Base-by-base conservation (phyloP, 2,329 filamentous ascomycete genomes). In the Aaosphaeria pasadenensis region DNA sequence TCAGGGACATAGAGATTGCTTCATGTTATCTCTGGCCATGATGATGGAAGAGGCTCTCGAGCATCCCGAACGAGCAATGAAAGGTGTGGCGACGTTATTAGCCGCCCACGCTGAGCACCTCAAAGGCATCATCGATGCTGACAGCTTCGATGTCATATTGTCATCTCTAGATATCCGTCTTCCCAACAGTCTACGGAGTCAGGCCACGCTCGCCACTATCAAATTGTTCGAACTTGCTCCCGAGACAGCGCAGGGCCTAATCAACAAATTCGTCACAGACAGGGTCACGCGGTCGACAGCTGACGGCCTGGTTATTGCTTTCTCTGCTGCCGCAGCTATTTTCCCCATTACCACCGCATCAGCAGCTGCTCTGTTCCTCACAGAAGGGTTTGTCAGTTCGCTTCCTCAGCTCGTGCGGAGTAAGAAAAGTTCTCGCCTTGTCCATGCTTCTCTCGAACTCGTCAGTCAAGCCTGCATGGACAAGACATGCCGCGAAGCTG, bases 401-500 rank as follows among this genome's bases (percentile, higher is more conserved):
- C 79, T 97, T 5, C 85, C 87, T 11, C 83, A 87, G 11, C 76
- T 95, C 46, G 87, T 95, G 70, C 81, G 87, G 55, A 82, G 86
- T 65, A 88, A 87, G 76, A 95, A 92, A 75, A 92, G 87, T 65
- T 81, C 83, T 56, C 89, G 89, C 60, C 87, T 97, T 24, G 91
- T 96, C 71, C 86, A 88, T 49, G 88, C 91, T 3, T 87, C 90
- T 42, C 72, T 99, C 57, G 89, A 96, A 63, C 84, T 99, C 73
- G 79, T 99, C 49, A 96, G 91, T 70, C 90, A 89, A 9, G 91
- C 92, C 5, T 96, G 91, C 70, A 88, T 96, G 71, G 88, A 95
- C 64, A 80, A 84, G 42, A 76, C 82, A 6, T 97, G 91, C 62
- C 84, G 94, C 24, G 88, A 91, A 56, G 87, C 88, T 6, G 88